Evolutionary conservation across 1,139 yeast species (phyloP).

Genomic region (Geotrichum restrictum): DNA sequence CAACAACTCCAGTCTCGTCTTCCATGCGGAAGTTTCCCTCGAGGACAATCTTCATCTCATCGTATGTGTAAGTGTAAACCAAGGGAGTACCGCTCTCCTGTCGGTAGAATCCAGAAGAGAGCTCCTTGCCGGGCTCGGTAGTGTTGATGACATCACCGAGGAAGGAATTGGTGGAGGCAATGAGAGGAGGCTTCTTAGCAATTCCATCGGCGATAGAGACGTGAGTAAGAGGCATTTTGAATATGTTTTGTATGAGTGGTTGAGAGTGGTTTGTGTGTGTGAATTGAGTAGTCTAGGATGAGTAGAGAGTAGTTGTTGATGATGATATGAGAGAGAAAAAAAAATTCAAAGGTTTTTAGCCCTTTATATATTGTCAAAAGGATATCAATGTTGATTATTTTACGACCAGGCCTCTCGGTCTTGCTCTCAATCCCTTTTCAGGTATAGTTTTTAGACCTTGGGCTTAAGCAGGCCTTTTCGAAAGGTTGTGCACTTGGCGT

Average conservation of each 20-base stretch:
- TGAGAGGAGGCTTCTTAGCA: slow-evolving; percentile 53
- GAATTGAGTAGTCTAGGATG: not conserved
- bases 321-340: too few species aligned
- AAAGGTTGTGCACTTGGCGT: too few species aligned
- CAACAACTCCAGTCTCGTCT: slow-evolving; percentile 60
- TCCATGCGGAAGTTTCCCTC: slow-evolving; percentile 61
- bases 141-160: slow-evolving; percentile 61
- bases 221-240: slow-evolving; percentile 52
- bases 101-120: slow-evolving; percentile 62
- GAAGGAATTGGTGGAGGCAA: slow-evolving; percentile 60
- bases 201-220: slow-evolving; percentile 52
- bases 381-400: too few species aligned
- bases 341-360: too few species aligned
- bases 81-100: slow-evolving; percentile 65
- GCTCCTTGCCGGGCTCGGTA: slow-evolving; percentile 55
- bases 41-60: slow-evolving; percentile 66
- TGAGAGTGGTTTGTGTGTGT: not conserved
- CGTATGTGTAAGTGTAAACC: slow-evolving; percentile 60
- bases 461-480: too few species aligned
- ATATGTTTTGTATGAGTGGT: slow-evolving; percentile 1
- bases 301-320: too few species aligned
- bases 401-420: too few species aligned
- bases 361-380: too few species aligned
- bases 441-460: too few species aligned
- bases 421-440: too few species aligned